phyloP scores from a whole-genome alignment of 352 stramenopile genomes.

The Phytophthora idaei region DNA sequence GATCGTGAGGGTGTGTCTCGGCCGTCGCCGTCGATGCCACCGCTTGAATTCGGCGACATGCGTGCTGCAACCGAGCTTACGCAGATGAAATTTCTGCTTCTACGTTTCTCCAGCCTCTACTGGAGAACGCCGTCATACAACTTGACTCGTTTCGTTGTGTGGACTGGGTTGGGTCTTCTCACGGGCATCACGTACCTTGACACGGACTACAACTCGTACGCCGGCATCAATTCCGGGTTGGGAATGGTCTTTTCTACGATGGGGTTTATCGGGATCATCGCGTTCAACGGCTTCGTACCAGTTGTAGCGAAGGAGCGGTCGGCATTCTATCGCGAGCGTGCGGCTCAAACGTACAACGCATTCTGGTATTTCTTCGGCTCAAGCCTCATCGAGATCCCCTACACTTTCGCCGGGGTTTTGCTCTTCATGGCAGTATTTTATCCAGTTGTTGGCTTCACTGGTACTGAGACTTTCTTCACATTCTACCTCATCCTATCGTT shows the following conservation, averaged over 20 bases:
- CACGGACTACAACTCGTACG: not conserved
- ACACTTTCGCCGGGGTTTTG: not conserved
- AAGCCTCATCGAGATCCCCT: not conserved
- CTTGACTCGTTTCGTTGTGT: not conserved
- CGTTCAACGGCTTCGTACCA: not conserved
- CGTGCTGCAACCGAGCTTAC: not conserved
- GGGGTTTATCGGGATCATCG: not conserved
- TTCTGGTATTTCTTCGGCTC: not conserved
- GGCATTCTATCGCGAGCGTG: not conserved
- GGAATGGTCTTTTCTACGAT: not conserved
- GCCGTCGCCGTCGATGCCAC: not conserved
- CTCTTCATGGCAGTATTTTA: not conserved
- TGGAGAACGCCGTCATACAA: not conserved
- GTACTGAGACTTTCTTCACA: slow-evolving; percentile 28
- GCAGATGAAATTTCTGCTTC: not conserved
- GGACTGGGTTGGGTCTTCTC: not conserved
- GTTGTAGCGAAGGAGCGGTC: not conserved
- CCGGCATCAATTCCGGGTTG: not conserved
- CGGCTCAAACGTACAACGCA: not conserved
- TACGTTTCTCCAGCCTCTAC: not conserved
- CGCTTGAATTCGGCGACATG: not conserved
- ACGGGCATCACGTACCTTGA: not conserved
- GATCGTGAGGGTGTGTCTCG: not conserved
- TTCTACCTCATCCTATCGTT: slow-evolving; percentile 25
- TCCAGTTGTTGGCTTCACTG: not conserved